Base-by-base conservation (phyloP, 2,329 filamentous ascomycete genomes). In the Botrytis elliptica region DNA sequence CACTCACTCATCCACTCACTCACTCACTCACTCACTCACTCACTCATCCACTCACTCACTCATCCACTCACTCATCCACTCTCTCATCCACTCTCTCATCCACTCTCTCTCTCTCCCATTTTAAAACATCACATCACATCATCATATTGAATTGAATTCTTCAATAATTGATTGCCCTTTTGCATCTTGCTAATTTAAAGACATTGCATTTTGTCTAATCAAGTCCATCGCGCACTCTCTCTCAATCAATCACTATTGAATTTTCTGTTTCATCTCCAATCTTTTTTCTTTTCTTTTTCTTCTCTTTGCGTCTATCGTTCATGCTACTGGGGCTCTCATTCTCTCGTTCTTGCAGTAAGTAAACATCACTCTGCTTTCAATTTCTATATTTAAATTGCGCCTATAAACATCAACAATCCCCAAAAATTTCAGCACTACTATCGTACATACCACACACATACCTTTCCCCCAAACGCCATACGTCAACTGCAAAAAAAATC, bases 321-420 rank as follows among this genome's bases (percentile, higher is more conserved):
- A 16, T 42, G 33, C n/a, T 57, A 42, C 22, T 42, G 33, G 57
- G 63, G 63, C 33, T 64, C 52, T 64, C 38, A 64, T 20, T 29
- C 25, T 42, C 64, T 38, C 64, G 36, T 33, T 52, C 7, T 67
- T 8, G 16, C 44, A 36, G 70, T 71, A 71, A 71, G 70, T 65
- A 36, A 33, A 42, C 10, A 38, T 49, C 38, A 18, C 44, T 36
- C 46, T n/a, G 38, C 4, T 38, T 71, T 46, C 25, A 5, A 33
- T 55, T 40, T 71, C 70, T 36, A 65, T 40, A 36, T 71, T 71
- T 71, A 71, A 65, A 65, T 52, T 49, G 44, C 60, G 44, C 70
- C 59, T 46, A 71, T 71, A 60, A 44, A 71, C 59, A 71, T 71
- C 70, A 65, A 71, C 70, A 65, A 55, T 40, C 20, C 14, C 20